Conservation (phyloP, 2,329 filamentous ascomycete species). For the Phaeosphaeriaceae sp. region DNA sequence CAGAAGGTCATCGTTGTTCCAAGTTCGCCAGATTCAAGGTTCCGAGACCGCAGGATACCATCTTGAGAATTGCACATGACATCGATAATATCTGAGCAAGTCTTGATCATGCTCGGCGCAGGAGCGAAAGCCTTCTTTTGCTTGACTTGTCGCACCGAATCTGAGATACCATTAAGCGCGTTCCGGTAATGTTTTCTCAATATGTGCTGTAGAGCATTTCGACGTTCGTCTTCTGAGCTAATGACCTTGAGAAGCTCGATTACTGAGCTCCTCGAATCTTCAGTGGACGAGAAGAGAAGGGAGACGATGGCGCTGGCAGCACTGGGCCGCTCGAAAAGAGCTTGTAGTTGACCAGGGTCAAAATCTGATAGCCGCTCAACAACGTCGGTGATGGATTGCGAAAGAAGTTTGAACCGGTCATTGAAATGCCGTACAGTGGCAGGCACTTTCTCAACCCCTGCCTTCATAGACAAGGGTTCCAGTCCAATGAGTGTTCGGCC, state of each 20-base stretch:
- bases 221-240: conserved; percentile 70
- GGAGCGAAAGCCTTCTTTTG: conserved; percentile 66
- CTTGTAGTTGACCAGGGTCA: conserved; percentile 69
- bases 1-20: conserved; percentile 78
- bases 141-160: conserved; percentile 63
- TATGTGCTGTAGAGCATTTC: conserved; percentile 68
- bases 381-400: conserved; percentile 71
- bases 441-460: conserved; percentile 48
- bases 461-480: conserved; percentile 68
- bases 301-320: conserved; percentile 78
- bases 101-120: conserved; percentile 66
- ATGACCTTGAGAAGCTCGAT: conserved; percentile 84
- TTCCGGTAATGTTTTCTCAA: conserved; percentile 63
- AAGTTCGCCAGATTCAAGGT: conserved; percentile 67
- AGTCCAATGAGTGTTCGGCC: conserved; percentile 74
- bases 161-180: conserved; percentile 63
- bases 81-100: conserved; percentile 67
- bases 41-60: conserved; percentile 65
- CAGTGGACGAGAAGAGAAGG: conserved; percentile 80
- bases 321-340: conserved; percentile 71
- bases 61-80: conserved; percentile 69
- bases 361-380: conserved; percentile 83
- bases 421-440: conserved; percentile 79
- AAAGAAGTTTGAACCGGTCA: conserved; percentile 68
- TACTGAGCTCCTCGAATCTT: conserved; percentile 78